Evolutionary conservation across 2,329 filamentous ascomycete genomes (phyloP), one percentile per base, ranked within the genome.

Genomic region (Xylariaceae sp.): DNA sequence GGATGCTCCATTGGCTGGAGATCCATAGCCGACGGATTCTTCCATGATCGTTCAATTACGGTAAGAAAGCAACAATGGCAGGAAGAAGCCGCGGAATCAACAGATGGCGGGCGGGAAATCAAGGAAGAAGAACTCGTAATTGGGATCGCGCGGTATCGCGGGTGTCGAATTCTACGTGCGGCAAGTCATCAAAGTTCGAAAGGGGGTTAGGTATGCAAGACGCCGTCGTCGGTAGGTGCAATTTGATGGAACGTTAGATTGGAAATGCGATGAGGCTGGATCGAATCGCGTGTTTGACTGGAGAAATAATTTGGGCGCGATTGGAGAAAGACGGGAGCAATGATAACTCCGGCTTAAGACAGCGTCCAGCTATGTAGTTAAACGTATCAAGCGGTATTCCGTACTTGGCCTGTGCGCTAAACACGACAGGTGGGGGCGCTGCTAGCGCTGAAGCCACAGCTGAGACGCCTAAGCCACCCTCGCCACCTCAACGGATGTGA

Each of bases 11-110:
- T 81, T 81, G 65, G 75, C 78, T 53, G 83, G 80, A 63, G 83
- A 85, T 72, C 78, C 83, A 67, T 82, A 85, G 65, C 75, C 82
- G 67, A 78, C 74, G 62, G 80, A 77, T 65, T 78, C 83, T 62
- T 87, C 84, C 84, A 87, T 87, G 56, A 71, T 75, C 49, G 23
- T 30, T 35, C 3, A 17, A 35, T 18, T 6, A 44, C 4, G 53
- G 44, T n/a, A 44, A 52, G 53, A 62, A 66, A 48, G 52, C 39
- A 61, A 62, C 39, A 61, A 62, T 60, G 57, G 53, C 58, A 51
- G 41, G 64, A 67, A 66, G 66, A 56, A 60, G 50, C 39, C 17
- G 60, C 59, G 47, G 11, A 53, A 49, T 48, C 49, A 54, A 55
- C 41, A 51, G 41, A 50, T 57, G 55, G 44, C 52, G 51, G 49